These are phyloP conservation scores for Pythium myriotylum DNA, from an alignment of 352 stramenopile species.

Conservation along the genomic window DNA sequence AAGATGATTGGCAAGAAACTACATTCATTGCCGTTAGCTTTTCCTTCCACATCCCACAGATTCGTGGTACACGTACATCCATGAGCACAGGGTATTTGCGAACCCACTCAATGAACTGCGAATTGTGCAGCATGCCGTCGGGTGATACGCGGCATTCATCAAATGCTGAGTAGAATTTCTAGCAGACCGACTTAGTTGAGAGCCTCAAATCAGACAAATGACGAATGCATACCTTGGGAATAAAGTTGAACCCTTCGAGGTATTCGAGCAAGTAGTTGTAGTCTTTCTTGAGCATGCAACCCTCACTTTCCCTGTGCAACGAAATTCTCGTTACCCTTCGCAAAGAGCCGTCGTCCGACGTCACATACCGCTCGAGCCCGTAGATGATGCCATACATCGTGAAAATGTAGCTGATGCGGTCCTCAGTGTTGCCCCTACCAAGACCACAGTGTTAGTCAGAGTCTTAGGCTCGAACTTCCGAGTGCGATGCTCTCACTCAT, in stretches of 20 bases:
- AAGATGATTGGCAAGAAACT: slow-evolving; percentile 58
- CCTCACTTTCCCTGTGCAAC: slow-evolving; percentile 43
- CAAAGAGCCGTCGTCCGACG: too few relatives aligned
- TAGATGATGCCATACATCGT: slow-evolving; percentile 85
- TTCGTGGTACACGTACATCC: slow-evolving; percentile 39
- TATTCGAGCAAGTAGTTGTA: slow-evolving; percentile 74
- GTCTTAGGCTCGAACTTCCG: too few relatives aligned
- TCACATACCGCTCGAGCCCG: slow-evolving; percentile 55
- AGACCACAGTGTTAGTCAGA: slow-evolving; percentile 1
- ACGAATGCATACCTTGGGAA: slow-evolving; percentile 57
- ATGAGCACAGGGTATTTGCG: slow-evolving; percentile 66
- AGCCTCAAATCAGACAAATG: too few relatives aligned
- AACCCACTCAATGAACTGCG: slow-evolving; percentile 78
- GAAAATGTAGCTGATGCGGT: slow-evolving; percentile 88
- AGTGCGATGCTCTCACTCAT: slow-evolving; percentile 52
- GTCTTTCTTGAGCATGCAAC: slow-evolving; percentile 67
- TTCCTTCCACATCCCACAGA: neutral
- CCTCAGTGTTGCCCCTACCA: slow-evolving; percentile 80
- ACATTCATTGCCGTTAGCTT: neutral
- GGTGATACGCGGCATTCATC: slow-evolving; percentile 69
- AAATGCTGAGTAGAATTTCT: slow-evolving; percentile 74
- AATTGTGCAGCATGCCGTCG: slow-evolving; percentile 53
- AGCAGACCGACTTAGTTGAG: too few relatives aligned
- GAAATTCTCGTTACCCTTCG: too few relatives aligned
- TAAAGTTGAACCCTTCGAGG: slow-evolving; percentile 53